Evolutionary conservation across 805 yeast species (phyloP), one percentile per base, ranked within the genome.

Genomic region (Nematodospora valgi): DNA sequence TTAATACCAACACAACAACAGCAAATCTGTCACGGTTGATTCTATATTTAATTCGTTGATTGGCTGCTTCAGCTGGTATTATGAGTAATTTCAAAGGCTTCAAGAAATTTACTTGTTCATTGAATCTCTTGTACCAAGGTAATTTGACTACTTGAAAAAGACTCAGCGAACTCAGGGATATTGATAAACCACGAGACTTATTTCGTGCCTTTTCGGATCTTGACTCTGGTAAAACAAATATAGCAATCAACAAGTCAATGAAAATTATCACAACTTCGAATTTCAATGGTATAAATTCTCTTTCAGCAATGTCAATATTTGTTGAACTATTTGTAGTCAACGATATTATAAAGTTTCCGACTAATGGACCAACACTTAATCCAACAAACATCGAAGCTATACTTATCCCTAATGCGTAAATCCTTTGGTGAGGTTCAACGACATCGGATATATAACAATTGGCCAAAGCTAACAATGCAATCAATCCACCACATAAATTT

Each of bases 361-460:
- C 35, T 24, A 80, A 41, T 0, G 94, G 93, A 1, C 91, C 93
- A 6, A 72, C 9, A 1, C 82, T 81, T 44, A 78, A 48, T 0
- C 88, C 84, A 3, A 71, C 63, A 47, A 74, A 80, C 32, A 82
- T 56, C 12, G 74, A 57, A 8, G 89, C 85, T 51, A 73, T 64
- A 17, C 74, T 60, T 19, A 76, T 59, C 9, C 89, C 86, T 44
- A 85, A 62, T 14, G 72, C 64, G 35, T 73, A 68, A 16, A 77
- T 71, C 41, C 95, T 62, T 37, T 74, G 67, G 22, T 64, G 68
- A 1, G 85, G 72, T 14, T 78, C 81, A 5, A 79, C 80, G 25
- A 86, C 77, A 59, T 87, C 96, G 4, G 86, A 67, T 12, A 84
- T 69, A 51, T 86, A 87, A 40, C 89, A 76, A 50, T 80, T 80